Conservation (phyloP, 768 basidiomycete species). For the Macrolepiota dolichaula region DNA sequence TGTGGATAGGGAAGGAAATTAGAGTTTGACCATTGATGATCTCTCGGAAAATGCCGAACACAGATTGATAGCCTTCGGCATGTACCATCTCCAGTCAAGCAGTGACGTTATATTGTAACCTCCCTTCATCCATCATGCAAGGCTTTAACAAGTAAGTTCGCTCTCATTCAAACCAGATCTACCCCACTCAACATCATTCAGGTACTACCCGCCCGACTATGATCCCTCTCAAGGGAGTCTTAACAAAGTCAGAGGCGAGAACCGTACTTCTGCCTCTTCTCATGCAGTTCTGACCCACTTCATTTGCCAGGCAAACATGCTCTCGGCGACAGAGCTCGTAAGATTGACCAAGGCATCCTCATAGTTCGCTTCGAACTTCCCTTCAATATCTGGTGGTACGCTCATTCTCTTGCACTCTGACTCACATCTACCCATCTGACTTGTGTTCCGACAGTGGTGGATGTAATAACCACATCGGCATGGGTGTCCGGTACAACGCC, state of each 20-base stretch:
- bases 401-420: constrained; percentile 1
- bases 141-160: constrained; percentile 43
- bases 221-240: constrained; percentile 62
- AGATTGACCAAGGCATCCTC: constrained; percentile 93
- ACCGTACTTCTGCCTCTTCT: neutral
- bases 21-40: constrained; percentile 27
- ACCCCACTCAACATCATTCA: constrained; percentile 16
- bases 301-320: constrained; percentile 82
- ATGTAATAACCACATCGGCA: constrained; percentile 96
- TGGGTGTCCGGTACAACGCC: constrained; percentile 99
- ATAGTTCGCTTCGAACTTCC: constrained; percentile 95
- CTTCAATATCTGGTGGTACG: constrained; percentile 95
- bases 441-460: constrained; percentile 56
- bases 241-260: constrained; percentile 65
- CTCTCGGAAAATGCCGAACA: neutral
- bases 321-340: constrained; percentile 87
- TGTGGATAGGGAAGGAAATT: constrained; percentile 37
- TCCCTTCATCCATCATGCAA: constrained; percentile 28
- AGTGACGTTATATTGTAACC: neutral
- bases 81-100: neutral
- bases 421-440: neutral
- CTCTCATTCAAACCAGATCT: neutral
- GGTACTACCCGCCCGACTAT: constrained; percentile 51
- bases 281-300: constrained; percentile 7
- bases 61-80: constrained; percentile 3